These are phyloP conservation scores for Fusarium mangiferae DNA, from an alignment of 2,329 filamentous ascomycete species.

Conservation along the genomic window DNA sequence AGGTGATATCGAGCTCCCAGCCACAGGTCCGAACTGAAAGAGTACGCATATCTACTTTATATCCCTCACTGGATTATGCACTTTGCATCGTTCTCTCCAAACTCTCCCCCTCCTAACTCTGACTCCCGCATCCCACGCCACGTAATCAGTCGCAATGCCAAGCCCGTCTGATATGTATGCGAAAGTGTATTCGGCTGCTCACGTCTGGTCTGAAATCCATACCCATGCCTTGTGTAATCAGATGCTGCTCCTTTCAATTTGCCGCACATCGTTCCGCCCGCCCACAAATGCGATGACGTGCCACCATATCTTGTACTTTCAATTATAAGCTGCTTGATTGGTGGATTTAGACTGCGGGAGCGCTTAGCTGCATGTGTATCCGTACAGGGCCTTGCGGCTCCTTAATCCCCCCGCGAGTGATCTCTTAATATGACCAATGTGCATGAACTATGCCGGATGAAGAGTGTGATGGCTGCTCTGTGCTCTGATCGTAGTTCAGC, in stretches of 20 bases:
- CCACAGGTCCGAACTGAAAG: rapidly evolving
- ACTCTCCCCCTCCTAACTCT: neutral
- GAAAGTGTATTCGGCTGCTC: neutral
- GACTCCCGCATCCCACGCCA: neutral
- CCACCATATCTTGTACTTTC: neutral
- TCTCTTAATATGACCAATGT: neutral
- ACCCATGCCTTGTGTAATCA: neutral
- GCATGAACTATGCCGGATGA: neutral
- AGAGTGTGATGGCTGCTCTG: neutral
- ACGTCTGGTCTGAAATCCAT: neutral
- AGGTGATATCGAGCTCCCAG: rapidly evolving
- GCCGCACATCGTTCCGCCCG: neutral
- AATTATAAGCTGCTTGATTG: too few species aligned
- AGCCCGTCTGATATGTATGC: neutral
- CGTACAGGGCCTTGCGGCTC: neutral
- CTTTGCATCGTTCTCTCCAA: neutral
- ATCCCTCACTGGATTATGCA: neutral
- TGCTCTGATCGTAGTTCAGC: neutral
- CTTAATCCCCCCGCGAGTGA: neutral
- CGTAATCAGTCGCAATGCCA: neutral
- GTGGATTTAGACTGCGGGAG: neutral
- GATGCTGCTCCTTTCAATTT: neutral
- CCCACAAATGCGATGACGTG: neutral
- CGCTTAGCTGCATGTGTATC: neutral
- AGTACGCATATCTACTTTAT: neutral